Percentiles rank a stretch among this genome's conserved stretches.
Evolutionary conservation across 768 basidiomycete species (phyloP).

Genomic region (Rhizopogon rudus): DNA sequence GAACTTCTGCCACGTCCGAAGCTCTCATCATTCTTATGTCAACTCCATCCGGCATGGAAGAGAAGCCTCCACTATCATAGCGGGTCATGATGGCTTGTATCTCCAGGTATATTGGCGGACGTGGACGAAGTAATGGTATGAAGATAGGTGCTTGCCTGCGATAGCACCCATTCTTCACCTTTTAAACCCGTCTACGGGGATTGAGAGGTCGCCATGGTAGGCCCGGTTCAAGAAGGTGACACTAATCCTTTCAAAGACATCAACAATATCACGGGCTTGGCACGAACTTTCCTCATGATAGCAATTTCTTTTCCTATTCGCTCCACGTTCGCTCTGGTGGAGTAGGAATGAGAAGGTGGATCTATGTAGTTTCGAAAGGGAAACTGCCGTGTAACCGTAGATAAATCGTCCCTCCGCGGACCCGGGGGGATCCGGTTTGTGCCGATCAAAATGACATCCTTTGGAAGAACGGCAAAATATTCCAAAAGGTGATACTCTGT

Average conservation of each 20-base stretch:
- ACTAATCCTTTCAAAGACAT: background rate
- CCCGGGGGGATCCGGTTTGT: no score
- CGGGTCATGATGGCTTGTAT: background rate
- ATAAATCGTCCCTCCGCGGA: no score
- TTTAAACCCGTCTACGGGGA: background rate
- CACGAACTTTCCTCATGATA: background rate
- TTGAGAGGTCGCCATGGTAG: background rate
- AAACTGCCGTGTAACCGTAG: background rate
- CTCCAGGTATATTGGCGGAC: background rate
- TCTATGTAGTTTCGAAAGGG: background rate
- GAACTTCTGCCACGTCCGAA: slow-evolving; percentile 23
- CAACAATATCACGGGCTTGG: background rate
- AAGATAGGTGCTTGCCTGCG: background rate
- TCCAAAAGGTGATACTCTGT: no score
- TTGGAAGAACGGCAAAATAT: no score
- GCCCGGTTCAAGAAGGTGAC: background rate
- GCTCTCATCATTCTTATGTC: slow-evolving; percentile 22
- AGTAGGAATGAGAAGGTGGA: background rate
- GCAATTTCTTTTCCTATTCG: background rate
- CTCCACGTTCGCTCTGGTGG: background rate
- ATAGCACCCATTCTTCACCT: background rate
- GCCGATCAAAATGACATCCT: no score
- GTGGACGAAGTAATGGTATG: background rate
- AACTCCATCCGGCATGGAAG: slow-evolving; percentile 5
- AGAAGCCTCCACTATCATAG: no score